Base-by-base conservation (phyloP, 495 filamentous ascomycete species). In the Daldinia vernicosa region DNA sequence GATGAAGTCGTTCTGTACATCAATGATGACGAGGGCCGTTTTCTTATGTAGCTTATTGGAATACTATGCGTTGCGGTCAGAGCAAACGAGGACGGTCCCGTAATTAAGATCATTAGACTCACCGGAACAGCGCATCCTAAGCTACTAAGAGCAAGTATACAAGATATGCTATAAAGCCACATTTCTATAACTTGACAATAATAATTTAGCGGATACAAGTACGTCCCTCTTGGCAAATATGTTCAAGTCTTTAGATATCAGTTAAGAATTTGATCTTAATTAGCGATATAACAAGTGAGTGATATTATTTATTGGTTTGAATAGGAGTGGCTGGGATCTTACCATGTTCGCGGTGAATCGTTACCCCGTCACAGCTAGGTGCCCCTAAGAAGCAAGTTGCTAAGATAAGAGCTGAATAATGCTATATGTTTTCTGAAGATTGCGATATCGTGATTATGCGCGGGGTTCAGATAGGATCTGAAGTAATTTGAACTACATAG, bases 1-100 rank as follows among this genome's bases (percentile, higher is more conserved):
- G 47, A 78, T 78, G 53, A 78, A 78, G 50, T 78, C 76, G 32
- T 78, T 78, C 37, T 78, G 76, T 15, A 77, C 71, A 32, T 78
- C 75, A 26, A 78, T 70, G 30, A 78, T 71, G 4, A 72, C 67
- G 28, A 78, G 75, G 2, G 76, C 75, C 5, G 76, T 78, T 5
- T 70, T 71, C 51, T 70, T 75, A 59, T 74, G 76, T 19, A 78
- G 35, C 28, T 72, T 65, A 27, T 57, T 69, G 9, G 70, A 73
- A 57, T 35, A 73, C 70, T 73, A 28, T 54, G 6, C 9, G 2
- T 15, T 12, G 6, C 30, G 28, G 19, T 73, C 30, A 69, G 39
- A 19, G 2, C 3, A 17, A 55, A 33, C 2, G 17, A 40, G 0
- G 57, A 6, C 0, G 12, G 17, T n/a, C 37, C 1, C 28, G 22